Evolutionary conservation across 2,329 filamentous ascomycete genomes (phyloP).

Genomic region (Teratosphaeria zuluensis): DNA sequence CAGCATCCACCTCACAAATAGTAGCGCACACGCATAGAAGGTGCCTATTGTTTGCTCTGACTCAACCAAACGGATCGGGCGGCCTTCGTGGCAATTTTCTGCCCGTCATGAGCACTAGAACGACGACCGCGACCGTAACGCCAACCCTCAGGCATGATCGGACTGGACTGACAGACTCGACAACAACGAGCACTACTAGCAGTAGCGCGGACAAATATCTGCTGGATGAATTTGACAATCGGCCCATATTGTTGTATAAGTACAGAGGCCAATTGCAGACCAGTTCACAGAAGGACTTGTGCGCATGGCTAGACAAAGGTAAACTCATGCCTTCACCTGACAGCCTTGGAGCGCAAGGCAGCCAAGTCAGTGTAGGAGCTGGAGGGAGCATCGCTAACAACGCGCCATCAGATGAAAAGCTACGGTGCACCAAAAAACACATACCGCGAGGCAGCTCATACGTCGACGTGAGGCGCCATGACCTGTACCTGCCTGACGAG

Average conservation of each 20-base stretch:
- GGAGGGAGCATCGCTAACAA: background rate
- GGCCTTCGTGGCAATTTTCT: background rate
- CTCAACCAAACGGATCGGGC: constrained; percentile 1
- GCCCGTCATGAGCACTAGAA: constrained; percentile 10
- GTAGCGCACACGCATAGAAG: background rate
- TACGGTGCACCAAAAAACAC: constrained; percentile 37
- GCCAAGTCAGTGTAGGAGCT: background rate
- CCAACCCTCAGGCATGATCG: constrained; percentile 9
- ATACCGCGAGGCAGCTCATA: constrained; percentile 38
- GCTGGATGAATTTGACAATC: constrained; percentile 34
- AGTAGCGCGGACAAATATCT: constrained; percentile 31
- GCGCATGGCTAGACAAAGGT: constrained; percentile 28
- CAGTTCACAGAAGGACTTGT: constrained; percentile 36
- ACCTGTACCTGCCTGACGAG: constrained; percentile 33
- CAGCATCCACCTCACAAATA: background rate
- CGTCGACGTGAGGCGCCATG: constrained; percentile 37
- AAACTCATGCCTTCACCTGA: constrained; percentile 2
- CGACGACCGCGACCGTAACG: constrained; percentile 6
- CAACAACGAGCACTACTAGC: constrained; percentile 29
- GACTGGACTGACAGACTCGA: constrained; percentile 37
- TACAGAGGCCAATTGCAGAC: constrained; percentile 35
- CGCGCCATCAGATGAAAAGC: constrained; percentile 28
- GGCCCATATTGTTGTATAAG: constrained; percentile 37
- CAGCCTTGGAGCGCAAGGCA: background rate
- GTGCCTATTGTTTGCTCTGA: background rate